These are phyloP conservation scores for Russula virescens DNA, from an alignment of 768 basidiomycete species.

Conservation along the genomic window DNA sequence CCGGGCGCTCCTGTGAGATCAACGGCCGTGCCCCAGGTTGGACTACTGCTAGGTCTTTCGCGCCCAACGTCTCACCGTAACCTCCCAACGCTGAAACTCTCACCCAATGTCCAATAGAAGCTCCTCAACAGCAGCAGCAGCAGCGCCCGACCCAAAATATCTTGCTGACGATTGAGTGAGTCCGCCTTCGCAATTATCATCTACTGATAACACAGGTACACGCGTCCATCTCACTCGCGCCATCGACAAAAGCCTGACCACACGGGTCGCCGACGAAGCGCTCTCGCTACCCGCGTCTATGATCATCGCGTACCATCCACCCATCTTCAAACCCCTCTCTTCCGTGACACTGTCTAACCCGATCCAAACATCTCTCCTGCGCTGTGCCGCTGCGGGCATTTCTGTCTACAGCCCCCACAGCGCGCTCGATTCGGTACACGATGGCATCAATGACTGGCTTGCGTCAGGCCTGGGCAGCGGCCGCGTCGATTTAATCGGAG, in stretches of 20 bases:
- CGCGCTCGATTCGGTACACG: constrained; percentile 75
- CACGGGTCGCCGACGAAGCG: constrained; percentile 65
- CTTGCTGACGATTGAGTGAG: constrained; percentile 42
- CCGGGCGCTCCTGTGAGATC: not conserved
- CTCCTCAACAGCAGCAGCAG: constrained; percentile 32
- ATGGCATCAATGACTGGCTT: constrained; percentile 90
- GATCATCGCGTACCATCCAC: constrained; percentile 81
- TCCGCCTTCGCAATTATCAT: not conserved
- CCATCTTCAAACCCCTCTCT: constrained; percentile 70
- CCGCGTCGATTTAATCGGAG: constrained; percentile 37
- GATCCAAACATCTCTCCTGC: constrained; percentile 73
- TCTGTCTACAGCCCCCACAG: constrained; percentile 88
- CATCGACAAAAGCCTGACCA: constrained; percentile 52
- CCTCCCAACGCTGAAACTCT: not conserved
- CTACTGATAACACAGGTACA: too few relatives aligned
- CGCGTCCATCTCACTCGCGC: constrained; percentile 6
- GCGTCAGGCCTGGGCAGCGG: constrained; percentile 36
- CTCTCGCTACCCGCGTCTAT: constrained; percentile 53
- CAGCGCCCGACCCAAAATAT: constrained; percentile 30
- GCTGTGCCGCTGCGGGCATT: constrained; percentile 75
- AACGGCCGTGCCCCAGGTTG: constrained; percentile 26
- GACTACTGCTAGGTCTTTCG: constrained; percentile 31
- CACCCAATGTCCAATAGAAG: constrained; percentile 28
- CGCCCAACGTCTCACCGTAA: not conserved
- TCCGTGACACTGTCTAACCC: constrained; percentile 74